Conservation (phyloP, 2,329 filamentous ascomycete species). For the Fusarium pilosicola region DNA sequence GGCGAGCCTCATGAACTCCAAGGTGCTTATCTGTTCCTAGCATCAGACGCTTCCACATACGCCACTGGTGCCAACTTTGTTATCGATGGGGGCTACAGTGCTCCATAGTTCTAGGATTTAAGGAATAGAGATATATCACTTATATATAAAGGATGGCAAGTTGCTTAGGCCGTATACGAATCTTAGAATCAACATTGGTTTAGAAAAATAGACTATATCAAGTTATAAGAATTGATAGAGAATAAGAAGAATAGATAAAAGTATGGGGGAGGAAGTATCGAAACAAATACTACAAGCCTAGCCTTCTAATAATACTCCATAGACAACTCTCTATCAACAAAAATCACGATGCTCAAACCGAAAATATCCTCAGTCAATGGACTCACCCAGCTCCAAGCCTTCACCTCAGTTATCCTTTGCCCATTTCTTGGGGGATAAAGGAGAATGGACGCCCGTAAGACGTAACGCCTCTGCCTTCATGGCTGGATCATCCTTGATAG, state of each 20-base stretch:
- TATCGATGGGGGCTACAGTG: conserved; percentile 47
- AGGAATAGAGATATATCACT: neutral
- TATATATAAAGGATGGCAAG: neutral
- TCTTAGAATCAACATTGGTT: neutral
- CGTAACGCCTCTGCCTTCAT: neutral
- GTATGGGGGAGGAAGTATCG: neutral
- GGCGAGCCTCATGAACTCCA: conserved; percentile 44
- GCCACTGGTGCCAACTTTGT: conserved; percentile 48
- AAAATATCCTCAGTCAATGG: neutral
- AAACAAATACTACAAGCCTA: neutral
- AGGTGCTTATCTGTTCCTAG: conserved; percentile 42
- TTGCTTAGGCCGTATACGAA: neutral
- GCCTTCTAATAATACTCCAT: too few relatives aligned
- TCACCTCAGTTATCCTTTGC: neutral
- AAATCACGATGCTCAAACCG: neutral
- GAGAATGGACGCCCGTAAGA: conserved; percentile 6
- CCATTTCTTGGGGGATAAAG: conserved; percentile 8
- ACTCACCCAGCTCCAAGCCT: neutral
- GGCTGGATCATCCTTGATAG: neutral
- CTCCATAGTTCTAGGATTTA: conserved; percentile 19
- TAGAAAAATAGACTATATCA: neutral
- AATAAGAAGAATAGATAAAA: neutral
- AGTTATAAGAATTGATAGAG: neutral
- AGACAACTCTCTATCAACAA: neutral
- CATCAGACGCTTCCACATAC: conserved; percentile 48